phyloP scores from a whole-genome alignment of 805 yeast genomes.

The Candida odintsovae region DNA sequence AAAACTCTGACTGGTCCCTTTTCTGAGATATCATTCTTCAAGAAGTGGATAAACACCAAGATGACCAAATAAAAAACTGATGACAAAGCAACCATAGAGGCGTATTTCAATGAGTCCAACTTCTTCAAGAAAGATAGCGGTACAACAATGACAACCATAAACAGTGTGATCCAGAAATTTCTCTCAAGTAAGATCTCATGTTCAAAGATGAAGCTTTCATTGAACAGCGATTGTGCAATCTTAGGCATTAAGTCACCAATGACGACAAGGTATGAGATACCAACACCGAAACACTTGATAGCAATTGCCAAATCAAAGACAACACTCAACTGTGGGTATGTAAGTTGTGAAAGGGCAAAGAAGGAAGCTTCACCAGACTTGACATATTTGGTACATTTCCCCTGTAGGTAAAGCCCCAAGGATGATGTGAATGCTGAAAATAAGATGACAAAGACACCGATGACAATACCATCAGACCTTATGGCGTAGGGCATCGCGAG shows the following conservation, averaged over 20 bases:
- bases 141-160: conserved; percentile 39
- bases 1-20: conserved; percentile 47
- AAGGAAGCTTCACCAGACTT: conserved; percentile 55
- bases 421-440: conserved; percentile 66
- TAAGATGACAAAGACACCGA: conserved; percentile 52
- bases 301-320: conserved; percentile 66
- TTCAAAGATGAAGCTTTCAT: conserved; percentile 9
- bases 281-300: conserved; percentile 67
- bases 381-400: conserved; percentile 48
- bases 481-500: conserved; percentile 69
- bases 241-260: conserved; percentile 69
- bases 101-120: conserved; percentile 78
- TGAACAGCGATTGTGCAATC: conserved; percentile 32
- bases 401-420: conserved; percentile 60
- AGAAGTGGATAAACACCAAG: conserved; percentile 67
- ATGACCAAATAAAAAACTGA: conserved; percentile 75
- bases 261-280: conserved; percentile 61
- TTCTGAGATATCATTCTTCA: conserved; percentile 48
- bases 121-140: conserved; percentile 66
- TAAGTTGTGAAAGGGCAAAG: conserved; percentile 53
- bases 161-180: conserved; percentile 55
- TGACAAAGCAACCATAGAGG: conserved; percentile 75
- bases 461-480: conserved; percentile 55
- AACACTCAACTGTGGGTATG: conserved; percentile 56
- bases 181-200: conserved; percentile 32